Evolutionary conservation across 345 rosid genomes (phyloP).

Genomic region (Populus simonii): DNA sequence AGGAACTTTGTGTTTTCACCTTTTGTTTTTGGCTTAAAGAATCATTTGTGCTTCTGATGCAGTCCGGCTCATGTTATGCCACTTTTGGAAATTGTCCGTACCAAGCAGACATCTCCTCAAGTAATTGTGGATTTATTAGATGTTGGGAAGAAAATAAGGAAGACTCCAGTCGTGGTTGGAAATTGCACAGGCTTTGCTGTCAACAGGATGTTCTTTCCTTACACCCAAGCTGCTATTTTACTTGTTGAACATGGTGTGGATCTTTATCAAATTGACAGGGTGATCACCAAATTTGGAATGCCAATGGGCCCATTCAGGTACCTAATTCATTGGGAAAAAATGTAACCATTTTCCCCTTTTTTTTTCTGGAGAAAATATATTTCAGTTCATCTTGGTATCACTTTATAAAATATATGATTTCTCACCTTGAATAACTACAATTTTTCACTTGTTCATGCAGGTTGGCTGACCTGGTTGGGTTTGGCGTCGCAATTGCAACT

Average conservation of each 20-base stretch:
- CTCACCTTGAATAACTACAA: neutral
- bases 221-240: conserved; percentile 71
- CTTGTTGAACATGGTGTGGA: conserved; percentile 86
- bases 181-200: conserved; percentile 99
- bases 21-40: conserved; percentile 11
- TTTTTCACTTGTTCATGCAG: conserved; percentile 36
- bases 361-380: neutral
- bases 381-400: neutral
- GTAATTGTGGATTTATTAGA: conserved; percentile 83
- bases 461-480: conserved; percentile 86
- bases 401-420: neutral
- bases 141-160: conserved; percentile 85
- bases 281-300: conserved; percentile 89
- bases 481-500: conserved; percentile 86
- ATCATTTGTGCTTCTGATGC: conserved; percentile 28
- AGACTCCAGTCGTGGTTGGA: conserved; percentile 92
- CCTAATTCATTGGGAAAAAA: neutral
- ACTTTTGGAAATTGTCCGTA: conserved; percentile 86
- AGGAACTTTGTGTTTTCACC: neutral
- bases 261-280: conserved; percentile 68
- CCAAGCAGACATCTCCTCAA: conserved; percentile 83
- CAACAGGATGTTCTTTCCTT: conserved; percentile 97
- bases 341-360: neutral
- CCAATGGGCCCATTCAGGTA: conserved; percentile 99
- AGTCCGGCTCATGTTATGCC: conserved; percentile 99